Evolutionary conservation across 2,329 filamentous ascomycete genomes (phyloP), one percentile per base, ranked within the genome.

Genomic region (Raffaelea ambrosiae): DNA sequence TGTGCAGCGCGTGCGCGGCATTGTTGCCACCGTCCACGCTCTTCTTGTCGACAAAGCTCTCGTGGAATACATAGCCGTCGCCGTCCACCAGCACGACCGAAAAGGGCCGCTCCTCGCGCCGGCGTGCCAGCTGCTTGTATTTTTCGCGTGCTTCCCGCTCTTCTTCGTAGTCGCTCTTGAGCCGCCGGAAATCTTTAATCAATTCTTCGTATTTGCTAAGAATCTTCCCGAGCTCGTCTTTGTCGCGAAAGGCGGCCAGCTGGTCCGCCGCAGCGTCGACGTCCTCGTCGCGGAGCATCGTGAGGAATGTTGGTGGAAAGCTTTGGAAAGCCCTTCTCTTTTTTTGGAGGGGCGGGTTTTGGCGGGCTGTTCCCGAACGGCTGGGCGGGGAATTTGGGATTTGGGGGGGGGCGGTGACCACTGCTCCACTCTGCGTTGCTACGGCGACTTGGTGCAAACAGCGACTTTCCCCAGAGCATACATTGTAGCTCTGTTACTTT

Each of bases 41-140:
- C 5, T 65, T 65, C n/a, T n/a, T n/a, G 40, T 61, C 61, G 44
- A 79, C 57, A 9, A 77, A 64, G 26, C 66, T 60, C 38, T 78
- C 73, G 31, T 72, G 67, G 56, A 80, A 76, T n/a, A 67, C 51
- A 48, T 81, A 82, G 43, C 75, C 76, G 59, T 84, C 78, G 19
- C 78, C 80, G 48, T 84, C 79, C 13, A 84, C 63, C 0, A 84
- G 63, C 7, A 83, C 72, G 2, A 83, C 65, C 1, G 77, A 76
- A 54, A 82, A 83, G 0, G 77, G 72, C 51, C 76, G 76, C 19
- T 73, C 70, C 21, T 76, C 70, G 53, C 70, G 64, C 13, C 65
- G 67, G 45, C 67, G 65, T 5, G 71, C 70, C 48, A 74, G 58
- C 54, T 72, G 69, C 56, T 79, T 79, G 63, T 78, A 79, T 39